Percentiles rank a stretch among this genome's conserved stretches.
These are phyloP conservation scores for Fusarium chuoi DNA, from an alignment of 2,329 filamentous ascomycete species.

Conservation along the genomic window DNA sequence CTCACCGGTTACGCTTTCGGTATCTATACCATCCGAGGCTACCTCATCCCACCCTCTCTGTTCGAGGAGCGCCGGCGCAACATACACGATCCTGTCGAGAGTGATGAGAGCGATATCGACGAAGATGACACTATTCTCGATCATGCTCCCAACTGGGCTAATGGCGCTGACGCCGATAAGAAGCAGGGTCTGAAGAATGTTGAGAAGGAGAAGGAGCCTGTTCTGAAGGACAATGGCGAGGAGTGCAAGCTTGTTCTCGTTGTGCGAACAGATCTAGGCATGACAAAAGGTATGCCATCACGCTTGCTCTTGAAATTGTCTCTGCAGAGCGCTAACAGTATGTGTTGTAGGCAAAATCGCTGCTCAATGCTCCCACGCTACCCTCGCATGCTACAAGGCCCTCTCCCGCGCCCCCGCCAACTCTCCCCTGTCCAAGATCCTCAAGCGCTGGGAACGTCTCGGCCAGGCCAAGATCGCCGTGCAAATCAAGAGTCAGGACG, in stretches of 20 bases:
- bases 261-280: slow-evolving; percentile 92
- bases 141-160: slow-evolving; percentile 75
- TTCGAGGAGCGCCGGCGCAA: slow-evolving; percentile 66
- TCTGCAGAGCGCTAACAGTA: neutral
- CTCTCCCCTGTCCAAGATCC: slow-evolving; percentile 68
- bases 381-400: slow-evolving; percentile 94
- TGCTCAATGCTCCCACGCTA: slow-evolving; percentile 95
- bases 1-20: slow-evolving; percentile 85
- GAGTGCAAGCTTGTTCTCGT: slow-evolving; percentile 96
- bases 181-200: slow-evolving; percentile 63
- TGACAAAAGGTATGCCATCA: slow-evolving; percentile 83
- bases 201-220: slow-evolving; percentile 56
- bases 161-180: slow-evolving; percentile 68
- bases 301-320: rapidly evolving
- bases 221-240: slow-evolving; percentile 61
- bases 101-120: slow-evolving; percentile 75
- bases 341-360: slow-evolving; percentile 86
- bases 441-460: slow-evolving; percentile 84
- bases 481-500: slow-evolving; percentile 87
- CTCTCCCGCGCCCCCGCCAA: slow-evolving; percentile 68
- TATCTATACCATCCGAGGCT: slow-evolving; percentile 73
- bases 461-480: slow-evolving; percentile 96
- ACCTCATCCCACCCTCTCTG: slow-evolving; percentile 67
- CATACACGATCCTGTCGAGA: slow-evolving; percentile 70
- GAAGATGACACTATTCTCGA: slow-evolving; percentile 68